A percentile compares a stretch with the other conserved stretches of the same genome.
phyloP scores from a whole-genome alignment of 352 stramenopile genomes.

The Globisporangium iwayamae region DNA sequence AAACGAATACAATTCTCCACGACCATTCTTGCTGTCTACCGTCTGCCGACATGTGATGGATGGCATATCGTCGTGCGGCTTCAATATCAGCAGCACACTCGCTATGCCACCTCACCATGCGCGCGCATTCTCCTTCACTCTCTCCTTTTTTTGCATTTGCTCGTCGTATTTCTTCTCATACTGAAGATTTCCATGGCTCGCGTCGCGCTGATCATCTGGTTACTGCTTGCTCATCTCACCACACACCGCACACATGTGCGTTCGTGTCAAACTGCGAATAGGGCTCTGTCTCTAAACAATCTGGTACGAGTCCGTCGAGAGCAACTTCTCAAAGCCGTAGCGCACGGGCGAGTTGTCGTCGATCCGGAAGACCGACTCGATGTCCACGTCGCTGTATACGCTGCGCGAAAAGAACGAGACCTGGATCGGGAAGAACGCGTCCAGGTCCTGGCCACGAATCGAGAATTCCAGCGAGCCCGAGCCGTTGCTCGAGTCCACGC shows the following conservation, averaged over 20 bases:
- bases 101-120: background rate
- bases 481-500: constrained; percentile 79
- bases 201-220: background rate
- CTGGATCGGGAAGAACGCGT: constrained; percentile 86
- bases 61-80: background rate
- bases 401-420: constrained; percentile 88
- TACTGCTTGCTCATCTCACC: background rate
- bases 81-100: background rate
- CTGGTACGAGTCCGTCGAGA: constrained; percentile 85
- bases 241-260: background rate
- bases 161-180: constrained; percentile 2
- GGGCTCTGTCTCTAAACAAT: constrained; percentile 76
- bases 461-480: constrained; percentile 78
- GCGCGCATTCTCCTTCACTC: background rate
- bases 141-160: constrained; percentile 4
- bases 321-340: constrained; percentile 86
- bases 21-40: background rate
- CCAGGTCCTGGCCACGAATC: constrained; percentile 74
- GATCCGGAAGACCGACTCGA: constrained; percentile 71
- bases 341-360: constrained; percentile 67
- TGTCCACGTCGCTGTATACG: constrained; percentile 83
- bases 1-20: constrained; percentile 6
- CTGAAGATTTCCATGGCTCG: constrained; percentile 2
- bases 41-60: background rate
- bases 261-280: background rate